Percentiles rank a stretch among this genome's conserved stretches.
phyloP scores from a whole-genome alignment of 108 stramenopile species.

The Epithemia pelagica region DNA sequence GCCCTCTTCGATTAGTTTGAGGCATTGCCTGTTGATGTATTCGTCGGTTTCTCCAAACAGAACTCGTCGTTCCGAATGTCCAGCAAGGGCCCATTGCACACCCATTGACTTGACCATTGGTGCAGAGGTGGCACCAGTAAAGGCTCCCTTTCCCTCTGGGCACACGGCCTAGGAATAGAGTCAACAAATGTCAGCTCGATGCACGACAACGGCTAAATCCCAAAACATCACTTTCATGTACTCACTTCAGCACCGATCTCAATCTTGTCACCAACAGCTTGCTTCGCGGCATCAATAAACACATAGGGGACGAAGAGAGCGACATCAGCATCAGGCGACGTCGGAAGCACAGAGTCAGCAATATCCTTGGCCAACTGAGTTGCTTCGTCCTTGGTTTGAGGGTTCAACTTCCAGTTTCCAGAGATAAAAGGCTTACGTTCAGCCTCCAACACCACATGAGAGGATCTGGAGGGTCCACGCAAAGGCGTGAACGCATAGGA shows the following conservation, averaged over 20 bases:
- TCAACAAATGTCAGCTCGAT: not conserved
- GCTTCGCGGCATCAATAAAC: slow-evolving; percentile 65
- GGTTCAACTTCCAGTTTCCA: slow-evolving; percentile 96
- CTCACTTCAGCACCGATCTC: slow-evolving; percentile 72
- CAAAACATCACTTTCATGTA: not conserved
- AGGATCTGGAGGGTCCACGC: not conserved
- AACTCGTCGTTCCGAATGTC: slow-evolving; percentile 95
- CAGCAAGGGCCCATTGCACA: slow-evolving; percentile 89
- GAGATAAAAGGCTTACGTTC: slow-evolving; percentile 78
- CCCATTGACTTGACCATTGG: slow-evolving; percentile 80
- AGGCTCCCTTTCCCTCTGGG: slow-evolving; percentile 86
- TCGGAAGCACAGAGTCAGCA: slow-evolving; percentile 47
- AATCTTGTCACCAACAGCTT: slow-evolving; percentile 48
- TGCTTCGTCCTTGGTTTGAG: slow-evolving; percentile 68
- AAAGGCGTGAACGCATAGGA: not conserved
- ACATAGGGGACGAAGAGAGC: slow-evolving; percentile 79
- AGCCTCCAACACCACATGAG: slow-evolving; percentile 11
- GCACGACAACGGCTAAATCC: not conserved
- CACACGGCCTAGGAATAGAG: slow-evolving; percentile 38
- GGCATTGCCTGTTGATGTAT: slow-evolving; percentile 87
- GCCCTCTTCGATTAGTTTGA: slow-evolving; percentile 83
- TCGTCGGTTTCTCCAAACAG: slow-evolving; percentile 92
- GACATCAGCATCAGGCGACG: slow-evolving; percentile 65
- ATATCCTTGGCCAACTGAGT: slow-evolving; percentile 55
- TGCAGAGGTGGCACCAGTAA: slow-evolving; percentile 93